A percentile compares a stretch with the other conserved stretches of the same genome.
phyloP scores from a whole-genome alignment of 306 rosid genomes.

The Dryas drummondii region DNA sequence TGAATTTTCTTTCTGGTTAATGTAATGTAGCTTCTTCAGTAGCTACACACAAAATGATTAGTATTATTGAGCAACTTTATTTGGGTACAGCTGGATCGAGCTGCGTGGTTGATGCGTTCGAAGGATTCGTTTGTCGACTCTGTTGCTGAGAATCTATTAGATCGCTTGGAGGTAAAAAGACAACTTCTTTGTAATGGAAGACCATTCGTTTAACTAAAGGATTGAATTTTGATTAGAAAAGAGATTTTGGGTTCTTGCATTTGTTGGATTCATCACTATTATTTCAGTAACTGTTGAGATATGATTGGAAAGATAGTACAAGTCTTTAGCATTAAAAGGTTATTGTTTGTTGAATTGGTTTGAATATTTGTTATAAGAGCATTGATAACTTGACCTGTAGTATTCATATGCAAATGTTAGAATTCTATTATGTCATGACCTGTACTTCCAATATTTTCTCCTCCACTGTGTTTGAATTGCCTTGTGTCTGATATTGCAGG shows the following conservation, averaged over 20 bases:
- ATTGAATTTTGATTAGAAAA: background rate
- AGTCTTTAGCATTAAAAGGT: background rate
- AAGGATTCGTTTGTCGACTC: constrained; percentile 68
- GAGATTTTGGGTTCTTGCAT: background rate
- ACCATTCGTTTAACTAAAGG: background rate
- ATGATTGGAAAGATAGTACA: background rate
- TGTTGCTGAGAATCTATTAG: constrained; percentile 72
- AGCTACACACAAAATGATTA: too few relatives aligned
- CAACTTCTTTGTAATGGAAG: constrained; percentile 1
- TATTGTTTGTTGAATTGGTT: background rate
- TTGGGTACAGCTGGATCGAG: constrained; percentile 75
- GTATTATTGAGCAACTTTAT: background rate
- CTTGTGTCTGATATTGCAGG: constrained; percentile 38
- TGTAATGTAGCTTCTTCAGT: background rate
- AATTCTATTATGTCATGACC: background rate
- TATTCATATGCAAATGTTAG: background rate
- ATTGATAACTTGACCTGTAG: background rate
- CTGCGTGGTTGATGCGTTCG: constrained; percentile 80
- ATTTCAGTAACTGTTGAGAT: background rate
- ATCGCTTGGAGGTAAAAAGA: constrained; percentile 68
- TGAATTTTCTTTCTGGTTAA: background rate
- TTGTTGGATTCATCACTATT: background rate
- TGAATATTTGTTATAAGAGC: background rate
- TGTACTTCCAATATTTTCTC: background rate
- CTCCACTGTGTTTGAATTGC: constrained; percentile 3